Percentiles rank a stretch among this genome's conserved stretches.
Evolutionary conservation across 768 basidiomycete species (phyloP).

Genomic region (Auricularia sp.): DNA sequence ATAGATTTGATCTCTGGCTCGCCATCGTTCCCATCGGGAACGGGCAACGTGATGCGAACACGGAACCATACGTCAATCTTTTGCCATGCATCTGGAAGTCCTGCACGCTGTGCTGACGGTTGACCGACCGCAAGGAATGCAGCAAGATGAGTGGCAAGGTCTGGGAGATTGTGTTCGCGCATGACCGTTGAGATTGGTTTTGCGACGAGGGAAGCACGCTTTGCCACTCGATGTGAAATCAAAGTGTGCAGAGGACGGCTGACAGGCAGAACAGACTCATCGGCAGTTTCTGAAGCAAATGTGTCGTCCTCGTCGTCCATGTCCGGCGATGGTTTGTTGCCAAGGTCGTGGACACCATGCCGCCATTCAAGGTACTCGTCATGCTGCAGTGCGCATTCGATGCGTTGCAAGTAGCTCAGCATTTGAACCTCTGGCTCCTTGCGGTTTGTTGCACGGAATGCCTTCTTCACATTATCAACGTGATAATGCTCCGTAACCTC

Average conservation of each 20-base stretch:
- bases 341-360: not conserved
- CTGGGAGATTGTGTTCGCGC: not conserved
- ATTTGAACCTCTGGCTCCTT: slow-evolving; percentile 8
- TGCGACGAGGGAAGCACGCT: too few relatives aligned
- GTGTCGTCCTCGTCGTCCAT: too few relatives aligned
- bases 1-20: not conserved
- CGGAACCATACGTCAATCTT: not conserved
- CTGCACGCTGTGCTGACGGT: too few relatives aligned
- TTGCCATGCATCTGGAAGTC: not conserved
- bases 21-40: not conserved
- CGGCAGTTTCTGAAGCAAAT: too few relatives aligned
- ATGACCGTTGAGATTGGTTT: too few relatives aligned
- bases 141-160: too few relatives aligned
- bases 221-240: too few relatives aligned
- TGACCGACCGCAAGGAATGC: not conserved
- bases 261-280: too few relatives aligned
- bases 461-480: slow-evolving; percentile 8
- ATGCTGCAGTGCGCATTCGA: slow-evolving; percentile 2
- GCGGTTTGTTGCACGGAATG: slow-evolving; percentile 9
- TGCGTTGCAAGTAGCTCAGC: slow-evolving; percentile 5
- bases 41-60: not conserved
- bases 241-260: too few relatives aligned
- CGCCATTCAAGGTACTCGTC: slow-evolving; percentile 5
- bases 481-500: slow-evolving; percentile 11
- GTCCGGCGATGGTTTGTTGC: not conserved